A percentile compares a stretch with the other conserved stretches of the same genome.
Evolutionary conservation across 2,329 filamentous ascomycete species (phyloP).

Genomic region (Fusarium pseudocircinatum): DNA sequence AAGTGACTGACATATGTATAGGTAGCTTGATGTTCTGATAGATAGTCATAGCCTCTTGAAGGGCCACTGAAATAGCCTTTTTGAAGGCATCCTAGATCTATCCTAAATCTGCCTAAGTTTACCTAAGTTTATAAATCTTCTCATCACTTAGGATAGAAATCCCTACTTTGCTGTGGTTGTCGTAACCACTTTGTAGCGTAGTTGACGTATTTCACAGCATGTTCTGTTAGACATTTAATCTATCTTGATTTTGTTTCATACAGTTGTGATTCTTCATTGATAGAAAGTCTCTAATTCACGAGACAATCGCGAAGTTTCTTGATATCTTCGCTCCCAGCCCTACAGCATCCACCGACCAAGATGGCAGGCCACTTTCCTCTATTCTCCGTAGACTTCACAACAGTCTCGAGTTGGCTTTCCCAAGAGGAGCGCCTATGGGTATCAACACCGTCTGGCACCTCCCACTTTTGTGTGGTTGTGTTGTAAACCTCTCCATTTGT

Average conservation of each 20-base stretch:
- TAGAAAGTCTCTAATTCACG: neutral
- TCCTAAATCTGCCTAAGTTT: neutral
- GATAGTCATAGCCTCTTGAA: neutral
- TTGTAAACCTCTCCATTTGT: constrained; percentile 76
- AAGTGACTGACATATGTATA: neutral
- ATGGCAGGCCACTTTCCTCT: constrained; percentile 56
- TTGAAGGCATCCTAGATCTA: neutral
- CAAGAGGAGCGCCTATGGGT: constrained; percentile 49
- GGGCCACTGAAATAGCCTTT: neutral
- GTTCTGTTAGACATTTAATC: neutral
- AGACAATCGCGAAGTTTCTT: constrained; percentile 42
- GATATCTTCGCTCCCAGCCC: constrained; percentile 53
- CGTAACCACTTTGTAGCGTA: neutral
- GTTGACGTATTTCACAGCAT: neutral
- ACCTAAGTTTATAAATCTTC: neutral
- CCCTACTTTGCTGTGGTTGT: neutral
- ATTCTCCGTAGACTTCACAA: constrained; percentile 50
- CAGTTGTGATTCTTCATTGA: neutral
- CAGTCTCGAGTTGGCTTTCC: constrained; percentile 56
- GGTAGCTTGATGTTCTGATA: neutral
- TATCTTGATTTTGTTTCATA: neutral
- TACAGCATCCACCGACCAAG: constrained; percentile 65
- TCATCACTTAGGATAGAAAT: neutral
- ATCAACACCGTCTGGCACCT: constrained; percentile 47
- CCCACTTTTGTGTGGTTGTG: constrained; percentile 70